A percentile compares a stretch with the other conserved stretches of the same genome.
These are phyloP conservation scores for Penicillium fimorum DNA, from an alignment of 495 filamentous ascomycete genomes.

Conservation along the genomic window DNA sequence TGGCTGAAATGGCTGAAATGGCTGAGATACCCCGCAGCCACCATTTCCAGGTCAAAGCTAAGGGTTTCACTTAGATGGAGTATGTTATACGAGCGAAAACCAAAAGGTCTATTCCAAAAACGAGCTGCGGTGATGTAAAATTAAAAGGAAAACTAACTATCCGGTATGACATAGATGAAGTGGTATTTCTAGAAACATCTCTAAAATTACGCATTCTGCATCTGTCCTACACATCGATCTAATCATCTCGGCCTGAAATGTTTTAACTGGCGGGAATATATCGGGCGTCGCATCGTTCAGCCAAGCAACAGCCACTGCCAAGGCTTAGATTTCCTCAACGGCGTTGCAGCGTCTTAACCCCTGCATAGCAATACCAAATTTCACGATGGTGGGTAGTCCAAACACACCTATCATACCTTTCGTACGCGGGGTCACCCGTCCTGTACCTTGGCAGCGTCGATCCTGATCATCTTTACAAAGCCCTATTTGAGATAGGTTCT, in stretches of 20 bases:
- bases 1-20: conserved; percentile 9
- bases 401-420: too few relatives aligned
- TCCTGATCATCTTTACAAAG: background rate
- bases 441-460: background rate
- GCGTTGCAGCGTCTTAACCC: background rate
- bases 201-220: background rate
- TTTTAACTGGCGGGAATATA: conserved; percentile 5
- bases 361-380: background rate
- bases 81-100: background rate
- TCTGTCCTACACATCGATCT: background rate
- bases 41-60: conserved; percentile 16
- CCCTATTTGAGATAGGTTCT: background rate
- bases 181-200: background rate
- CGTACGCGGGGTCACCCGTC: background rate
- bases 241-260: background rate
- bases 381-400: background rate
- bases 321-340: background rate
- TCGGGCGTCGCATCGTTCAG: background rate
- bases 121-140: background rate
- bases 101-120: background rate
- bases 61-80: background rate
- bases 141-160: background rate
- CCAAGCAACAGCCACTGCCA: background rate
- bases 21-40: conserved; percentile 19
- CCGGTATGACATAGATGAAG: background rate